phyloP scores from a whole-genome alignment of 306 rosid genomes.

The Vigna nakashimae region DNA sequence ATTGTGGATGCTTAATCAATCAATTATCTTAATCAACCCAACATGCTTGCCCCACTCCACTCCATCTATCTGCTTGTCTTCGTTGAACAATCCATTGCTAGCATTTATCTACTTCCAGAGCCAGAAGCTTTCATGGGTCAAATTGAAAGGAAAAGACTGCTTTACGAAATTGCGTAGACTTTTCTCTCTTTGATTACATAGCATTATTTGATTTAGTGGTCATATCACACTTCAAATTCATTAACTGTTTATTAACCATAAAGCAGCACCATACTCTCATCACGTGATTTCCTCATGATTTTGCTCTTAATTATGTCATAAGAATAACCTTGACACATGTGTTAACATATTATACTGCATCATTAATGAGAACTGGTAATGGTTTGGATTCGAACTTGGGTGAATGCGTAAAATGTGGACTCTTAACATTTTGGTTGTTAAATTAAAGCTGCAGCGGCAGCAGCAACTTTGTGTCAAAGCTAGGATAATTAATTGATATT shows the following conservation, averaged over 20 bases:
- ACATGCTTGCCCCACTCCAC: constrained; percentile 52
- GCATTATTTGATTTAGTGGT: constrained; percentile 38
- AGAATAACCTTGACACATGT: neutral
- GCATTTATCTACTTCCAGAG: constrained; percentile 42
- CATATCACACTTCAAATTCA: constrained; percentile 42
- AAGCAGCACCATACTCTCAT: constrained; percentile 25
- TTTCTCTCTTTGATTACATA: constrained; percentile 38
- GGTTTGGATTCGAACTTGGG: neutral
- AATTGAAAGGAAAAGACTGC: constrained; percentile 46
- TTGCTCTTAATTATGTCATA: constrained; percentile 7
- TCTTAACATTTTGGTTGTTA: constrained; percentile 15
- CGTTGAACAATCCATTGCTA: constrained; percentile 48
- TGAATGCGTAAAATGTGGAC: constrained; percentile 9
- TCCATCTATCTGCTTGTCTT: constrained; percentile 45
- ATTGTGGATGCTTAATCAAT: constrained; percentile 50
- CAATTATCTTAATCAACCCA: constrained; percentile 52
- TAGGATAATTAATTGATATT: constrained; percentile 31
- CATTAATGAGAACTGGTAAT: neutral
- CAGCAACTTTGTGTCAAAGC: constrained; percentile 25
- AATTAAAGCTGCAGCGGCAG: constrained; percentile 32
- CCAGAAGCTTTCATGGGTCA: constrained; percentile 46
- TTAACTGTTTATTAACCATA: constrained; percentile 36
- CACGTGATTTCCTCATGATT: constrained; percentile 41
- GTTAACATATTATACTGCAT: neutral
- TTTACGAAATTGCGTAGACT: constrained; percentile 26